Percentiles rank a stretch among this genome's conserved stretches.
Evolutionary conservation across 2,329 filamentous ascomycete genomes (phyloP).

Genomic region (Ceratocystis huliohia): DNA sequence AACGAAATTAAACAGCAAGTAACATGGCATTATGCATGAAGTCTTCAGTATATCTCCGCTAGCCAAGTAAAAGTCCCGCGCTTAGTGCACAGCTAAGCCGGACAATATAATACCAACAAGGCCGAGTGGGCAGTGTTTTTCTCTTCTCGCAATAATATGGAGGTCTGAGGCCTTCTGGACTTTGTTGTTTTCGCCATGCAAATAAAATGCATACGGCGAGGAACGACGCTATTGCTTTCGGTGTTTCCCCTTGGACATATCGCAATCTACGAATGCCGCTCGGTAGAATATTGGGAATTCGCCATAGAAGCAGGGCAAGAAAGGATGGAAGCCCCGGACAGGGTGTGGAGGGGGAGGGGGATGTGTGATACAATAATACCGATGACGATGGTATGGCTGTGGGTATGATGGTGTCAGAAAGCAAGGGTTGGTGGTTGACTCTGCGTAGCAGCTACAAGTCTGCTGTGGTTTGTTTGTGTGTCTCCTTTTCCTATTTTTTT

Average conservation of each 20-base stretch:
- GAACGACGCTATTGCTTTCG: neutral
- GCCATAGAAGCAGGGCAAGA: neutral
- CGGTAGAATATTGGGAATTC: neutral
- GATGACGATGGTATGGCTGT: neutral
- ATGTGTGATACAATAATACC: neutral
- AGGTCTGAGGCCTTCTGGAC: neutral
- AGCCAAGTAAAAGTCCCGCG: neutral
- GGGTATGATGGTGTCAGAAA: too few relatives aligned
- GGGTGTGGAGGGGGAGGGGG: neutral
- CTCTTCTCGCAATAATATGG: neutral
- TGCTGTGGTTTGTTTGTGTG: too few relatives aligned
- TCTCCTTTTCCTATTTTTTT: too few relatives aligned
- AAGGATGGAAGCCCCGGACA: neutral
- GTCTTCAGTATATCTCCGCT: neutral
- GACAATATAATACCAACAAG: neutral
- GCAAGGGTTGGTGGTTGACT: too few relatives aligned
- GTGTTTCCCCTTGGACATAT: conserved; percentile 7
- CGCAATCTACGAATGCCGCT: conserved; percentile 6
- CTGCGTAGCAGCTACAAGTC: too few relatives aligned
- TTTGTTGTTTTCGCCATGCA: neutral
- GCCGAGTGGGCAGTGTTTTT: neutral
- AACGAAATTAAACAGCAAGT: neutral
- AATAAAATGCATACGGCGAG: neutral
- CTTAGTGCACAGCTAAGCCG: neutral
- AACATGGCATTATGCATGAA: neutral